These are phyloP conservation scores for Colletotrichum abscissum DNA, from an alignment of 2,329 filamentous ascomycete genomes.

Conservation along the genomic window DNA sequence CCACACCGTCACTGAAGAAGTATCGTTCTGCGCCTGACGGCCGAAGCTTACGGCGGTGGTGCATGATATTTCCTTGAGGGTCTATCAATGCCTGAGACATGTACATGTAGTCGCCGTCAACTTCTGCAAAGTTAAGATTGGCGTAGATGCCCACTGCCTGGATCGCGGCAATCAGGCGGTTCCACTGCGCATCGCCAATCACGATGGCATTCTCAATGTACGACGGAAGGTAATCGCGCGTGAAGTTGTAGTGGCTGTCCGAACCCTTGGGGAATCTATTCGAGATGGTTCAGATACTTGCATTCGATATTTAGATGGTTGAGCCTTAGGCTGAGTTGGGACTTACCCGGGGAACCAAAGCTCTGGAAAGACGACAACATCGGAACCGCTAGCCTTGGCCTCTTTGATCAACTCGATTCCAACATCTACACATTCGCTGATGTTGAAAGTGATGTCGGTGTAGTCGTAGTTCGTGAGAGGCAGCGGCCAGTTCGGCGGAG, in stretches of 20 bases:
- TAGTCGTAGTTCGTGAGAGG: conserved; percentile 12
- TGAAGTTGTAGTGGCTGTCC: conserved; percentile 12
- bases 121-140: conserved; percentile 50
- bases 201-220: conserved; percentile 16
- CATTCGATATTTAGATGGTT: no score
- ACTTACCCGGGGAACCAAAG: conserved; percentile 17
- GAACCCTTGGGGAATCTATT: conserved; percentile 15
- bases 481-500: conserved; percentile 23
- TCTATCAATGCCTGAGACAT: conserved; percentile 58
- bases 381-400: background rate
- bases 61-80: conserved; percentile 50
- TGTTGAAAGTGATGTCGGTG: conserved; percentile 5
- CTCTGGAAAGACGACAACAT: conserved; percentile 16
- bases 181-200: conserved; percentile 4
- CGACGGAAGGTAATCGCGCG: background rate
- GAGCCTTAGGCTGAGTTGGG: no score
- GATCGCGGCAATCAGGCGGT: background rate
- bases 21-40: conserved; percentile 63
- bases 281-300: no score
- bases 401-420: conserved; percentile 9
- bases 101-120: conserved; percentile 51
- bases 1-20: conserved; percentile 58
- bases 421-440: conserved; percentile 5
- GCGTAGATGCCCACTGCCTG: background rate
- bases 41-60: conserved; percentile 60